Evolutionary conservation across 441 rosid species (phyloP), one percentile per base, ranked within the genome.

Genomic region (Pelargonium cotyledonis): DNA sequence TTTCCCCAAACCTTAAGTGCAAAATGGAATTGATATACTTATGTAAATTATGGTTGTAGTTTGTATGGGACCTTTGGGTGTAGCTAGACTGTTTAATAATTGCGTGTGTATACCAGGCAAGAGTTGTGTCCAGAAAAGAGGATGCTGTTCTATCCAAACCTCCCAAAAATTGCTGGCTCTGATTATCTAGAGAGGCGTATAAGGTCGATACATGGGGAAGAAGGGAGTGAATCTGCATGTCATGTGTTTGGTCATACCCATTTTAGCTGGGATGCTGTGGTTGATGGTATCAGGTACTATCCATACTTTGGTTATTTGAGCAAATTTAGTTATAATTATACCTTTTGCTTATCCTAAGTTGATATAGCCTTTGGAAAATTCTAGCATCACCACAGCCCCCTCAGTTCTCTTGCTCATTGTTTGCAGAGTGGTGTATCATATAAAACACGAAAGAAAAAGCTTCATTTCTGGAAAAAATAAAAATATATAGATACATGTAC

Each of bases 111-210:
- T 19, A 44, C 67, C 76, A 88, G 90, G 82, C 88, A 85, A 80
- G 93, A 88, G 79, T 78, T 86, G 23, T 88, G 93, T 75, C 93
- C 93, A 19, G 93, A 88, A 73, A 88, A 86, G 79, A 83, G 93
- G 71, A 86, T 86, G 90, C 62, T 88, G 26, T 82, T 84, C 73
- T 88, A 86, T 72, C 90, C 90, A 3, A 82, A 86, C 70, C 88
- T 88, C 44, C 93, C 93, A 3, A 86, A 88, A 69, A 75, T 88
- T 35, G 80, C 86, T 38, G 93, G 90, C 58, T 88, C 93, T 16
- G 85, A 88, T 77, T 55, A 64, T 77, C 89, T 88, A 0, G 88
- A 86, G 84, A 71, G 12, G 73, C 89, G 85, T 29, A 16, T 86
- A 76, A 84, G 89, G 71, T 79, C 81, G 63, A 81, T 88, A 73